These are phyloP conservation scores for Diplodia scrobiculata DNA, from an alignment of 2,329 filamentous ascomycete genomes.

Conservation along the genomic window DNA sequence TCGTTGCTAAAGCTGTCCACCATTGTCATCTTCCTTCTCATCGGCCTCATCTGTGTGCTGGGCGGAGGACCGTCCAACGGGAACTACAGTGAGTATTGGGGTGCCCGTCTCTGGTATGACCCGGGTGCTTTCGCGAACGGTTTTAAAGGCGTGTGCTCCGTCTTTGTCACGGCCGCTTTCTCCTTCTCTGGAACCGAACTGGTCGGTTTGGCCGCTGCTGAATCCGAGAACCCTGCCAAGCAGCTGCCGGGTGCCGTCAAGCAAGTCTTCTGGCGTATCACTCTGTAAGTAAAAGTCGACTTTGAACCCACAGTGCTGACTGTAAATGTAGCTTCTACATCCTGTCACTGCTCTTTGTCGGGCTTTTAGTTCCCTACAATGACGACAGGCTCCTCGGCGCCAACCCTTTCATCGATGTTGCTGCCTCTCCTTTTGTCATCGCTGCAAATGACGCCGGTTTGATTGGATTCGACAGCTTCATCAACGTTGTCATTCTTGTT, in stretches of 20 bases:
- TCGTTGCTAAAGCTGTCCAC: slow-evolving; percentile 83
- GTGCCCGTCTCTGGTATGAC: slow-evolving; percentile 71
- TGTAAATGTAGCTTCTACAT: slow-evolving; percentile 68
- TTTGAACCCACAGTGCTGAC: background rate
- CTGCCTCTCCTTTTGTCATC: slow-evolving; percentile 89
- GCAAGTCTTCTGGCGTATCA: slow-evolving; percentile 94
- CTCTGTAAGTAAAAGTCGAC: slow-evolving; percentile 40
- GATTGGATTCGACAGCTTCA: slow-evolving; percentile 75
- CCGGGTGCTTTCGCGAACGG: slow-evolving; percentile 85
- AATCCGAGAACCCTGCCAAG: slow-evolving; percentile 77
- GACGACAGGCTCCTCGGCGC: slow-evolving; percentile 64
- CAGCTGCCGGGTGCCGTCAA: slow-evolving; percentile 87
- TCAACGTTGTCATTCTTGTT: slow-evolving; percentile 94
- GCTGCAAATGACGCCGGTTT: slow-evolving; percentile 86
- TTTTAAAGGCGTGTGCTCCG: slow-evolving; percentile 78
- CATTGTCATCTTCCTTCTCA: slow-evolving; percentile 83
- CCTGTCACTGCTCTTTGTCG: slow-evolving; percentile 76
- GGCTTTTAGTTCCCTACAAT: slow-evolving; percentile 76
- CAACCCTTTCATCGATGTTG: slow-evolving; percentile 63
- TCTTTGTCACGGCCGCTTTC: slow-evolving; percentile 76
- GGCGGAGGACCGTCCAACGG: slow-evolving; percentile 64
- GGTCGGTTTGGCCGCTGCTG: slow-evolving; percentile 75
- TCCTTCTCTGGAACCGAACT: slow-evolving; percentile 75
- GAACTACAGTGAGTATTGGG: slow-evolving; percentile 63
- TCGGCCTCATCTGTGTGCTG: slow-evolving; percentile 82